These are phyloP conservation scores for Ogataea minuta DNA, from an alignment of 805 yeast genomes.

Conservation along the genomic window DNA sequence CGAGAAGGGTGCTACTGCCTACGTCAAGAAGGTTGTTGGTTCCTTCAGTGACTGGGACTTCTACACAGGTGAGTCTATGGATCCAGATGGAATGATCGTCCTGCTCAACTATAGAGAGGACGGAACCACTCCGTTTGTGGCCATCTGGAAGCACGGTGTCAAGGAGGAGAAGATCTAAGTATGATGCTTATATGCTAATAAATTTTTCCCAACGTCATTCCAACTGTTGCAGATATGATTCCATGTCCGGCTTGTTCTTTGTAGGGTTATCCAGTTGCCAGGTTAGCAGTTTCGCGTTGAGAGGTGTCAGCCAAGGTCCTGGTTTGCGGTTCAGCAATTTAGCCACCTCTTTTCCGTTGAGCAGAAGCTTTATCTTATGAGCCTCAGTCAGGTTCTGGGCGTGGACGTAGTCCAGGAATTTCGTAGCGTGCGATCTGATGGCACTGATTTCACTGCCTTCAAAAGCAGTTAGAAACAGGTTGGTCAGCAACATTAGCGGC, in stretches of 20 bases:
- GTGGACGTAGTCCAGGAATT: conserved; percentile 4
- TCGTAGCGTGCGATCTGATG: conserved; percentile 29
- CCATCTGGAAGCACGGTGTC: conserved; percentile 99
- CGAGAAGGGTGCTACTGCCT: conserved; percentile 96
- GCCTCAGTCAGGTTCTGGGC: conserved; percentile 40
- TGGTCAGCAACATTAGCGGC: conserved; percentile 36
- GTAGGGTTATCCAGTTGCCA: conserved; percentile 82
- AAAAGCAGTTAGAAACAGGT: conserved; percentile 22
- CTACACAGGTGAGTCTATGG: conserved; percentile 99
- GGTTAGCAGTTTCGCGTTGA: conserved; percentile 52
- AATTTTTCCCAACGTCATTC: conserved; percentile 2
- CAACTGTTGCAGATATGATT: conserved; percentile 37
- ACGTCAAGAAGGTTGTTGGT: conserved; percentile 93
- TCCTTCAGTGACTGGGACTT: conserved; percentile 99
- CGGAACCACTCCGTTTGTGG: conserved; percentile 96
- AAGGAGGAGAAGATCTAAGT: conserved; percentile 82
- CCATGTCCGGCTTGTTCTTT: conserved; percentile 51
- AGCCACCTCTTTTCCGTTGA: conserved; percentile 73
- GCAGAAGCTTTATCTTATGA: conserved; percentile 54
- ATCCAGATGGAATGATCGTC: conserved; percentile 98
- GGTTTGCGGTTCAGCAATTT: conserved; percentile 55
- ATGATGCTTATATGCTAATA: conserved; percentile 6
- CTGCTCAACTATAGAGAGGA: conserved; percentile 99
- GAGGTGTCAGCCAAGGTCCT: conserved; percentile 80
- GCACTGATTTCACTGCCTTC: conserved; percentile 16